Evolutionary conservation across 2,329 filamentous ascomycete species (phyloP).

Genomic region (Epichloe sp.): DNA sequence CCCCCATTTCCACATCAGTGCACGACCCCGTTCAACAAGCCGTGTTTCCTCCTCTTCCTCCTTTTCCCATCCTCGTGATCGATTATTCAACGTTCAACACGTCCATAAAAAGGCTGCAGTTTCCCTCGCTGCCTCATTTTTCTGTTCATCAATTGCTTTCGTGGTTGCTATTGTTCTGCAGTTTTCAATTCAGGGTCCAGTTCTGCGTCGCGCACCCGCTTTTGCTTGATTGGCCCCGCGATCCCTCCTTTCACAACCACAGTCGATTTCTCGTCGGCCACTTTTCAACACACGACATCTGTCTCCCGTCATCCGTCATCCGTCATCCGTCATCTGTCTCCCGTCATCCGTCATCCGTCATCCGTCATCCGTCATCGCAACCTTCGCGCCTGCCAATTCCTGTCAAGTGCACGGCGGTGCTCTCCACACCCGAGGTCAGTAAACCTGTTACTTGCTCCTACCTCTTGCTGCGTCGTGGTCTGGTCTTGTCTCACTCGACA

Average conservation of each 20-base stretch:
- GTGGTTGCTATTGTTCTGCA: conserved; percentile 3
- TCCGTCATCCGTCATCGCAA: background rate
- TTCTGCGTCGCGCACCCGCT: background rate
- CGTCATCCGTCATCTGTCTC: background rate
- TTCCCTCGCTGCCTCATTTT: background rate
- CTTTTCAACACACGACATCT: background rate
- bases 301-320: background rate
- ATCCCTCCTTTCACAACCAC: conserved; percentile 5
- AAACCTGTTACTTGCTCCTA: background rate
- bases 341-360: background rate
- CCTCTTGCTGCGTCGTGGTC: background rate
- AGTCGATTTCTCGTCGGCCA: conserved; percentile 4
- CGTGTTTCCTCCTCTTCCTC: background rate
- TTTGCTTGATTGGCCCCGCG: conserved; percentile 4
- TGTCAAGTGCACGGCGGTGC: background rate
- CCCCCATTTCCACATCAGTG: background rate
- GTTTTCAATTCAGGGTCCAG: background rate
- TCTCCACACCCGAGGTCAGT: conserved; percentile 2
- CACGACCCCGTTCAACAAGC: background rate
- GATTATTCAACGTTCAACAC: background rate
- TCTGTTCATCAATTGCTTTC: background rate
- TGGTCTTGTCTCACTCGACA: background rate
- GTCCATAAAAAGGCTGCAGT: background rate
- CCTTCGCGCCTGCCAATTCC: background rate
- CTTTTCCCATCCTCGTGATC: background rate